phyloP scores from a whole-genome alignment of 2,329 filamentous ascomycete genomes.

The Fusarium longipes region DNA sequence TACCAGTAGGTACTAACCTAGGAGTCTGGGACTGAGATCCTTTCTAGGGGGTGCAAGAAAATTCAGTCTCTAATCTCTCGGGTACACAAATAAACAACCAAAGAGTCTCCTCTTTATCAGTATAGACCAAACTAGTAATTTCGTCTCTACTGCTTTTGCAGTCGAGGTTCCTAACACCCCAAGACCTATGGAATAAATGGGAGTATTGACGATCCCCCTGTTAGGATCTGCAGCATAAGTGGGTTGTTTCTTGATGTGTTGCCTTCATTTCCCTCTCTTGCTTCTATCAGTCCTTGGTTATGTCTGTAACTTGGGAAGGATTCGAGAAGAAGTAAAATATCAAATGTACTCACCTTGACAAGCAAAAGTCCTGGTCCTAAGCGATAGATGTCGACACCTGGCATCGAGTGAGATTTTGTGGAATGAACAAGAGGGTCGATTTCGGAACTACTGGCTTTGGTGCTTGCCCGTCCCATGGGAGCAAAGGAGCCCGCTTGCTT shows the following conservation, averaged over 20 bases:
- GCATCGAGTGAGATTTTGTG: conserved; percentile 20
- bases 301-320: neutral
- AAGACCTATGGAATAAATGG: neutral
- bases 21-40: neutral
- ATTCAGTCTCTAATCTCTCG: no score
- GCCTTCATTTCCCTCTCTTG: neutral
- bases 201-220: conserved; percentile 26
- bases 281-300: neutral
- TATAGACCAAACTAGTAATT: no score
- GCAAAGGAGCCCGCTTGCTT: no score
- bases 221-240: conserved; percentile 30
- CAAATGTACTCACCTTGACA: neutral
- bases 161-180: no score
- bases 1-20: no score
- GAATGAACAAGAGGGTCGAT: conserved; percentile 23
- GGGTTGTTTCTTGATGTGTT: conserved; percentile 12
- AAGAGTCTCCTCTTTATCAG: no score
- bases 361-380: neutral
- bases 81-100: no score
- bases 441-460: conserved; percentile 4
- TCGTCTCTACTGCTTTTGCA: no score
- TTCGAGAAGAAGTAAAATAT: neutral
- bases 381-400: conserved; percentile 6
- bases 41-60: no score
- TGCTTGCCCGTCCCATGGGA: no score